phyloP scores from a whole-genome alignment of 2,329 filamentous ascomycete species.

The Meredithiella fracta region DNA sequence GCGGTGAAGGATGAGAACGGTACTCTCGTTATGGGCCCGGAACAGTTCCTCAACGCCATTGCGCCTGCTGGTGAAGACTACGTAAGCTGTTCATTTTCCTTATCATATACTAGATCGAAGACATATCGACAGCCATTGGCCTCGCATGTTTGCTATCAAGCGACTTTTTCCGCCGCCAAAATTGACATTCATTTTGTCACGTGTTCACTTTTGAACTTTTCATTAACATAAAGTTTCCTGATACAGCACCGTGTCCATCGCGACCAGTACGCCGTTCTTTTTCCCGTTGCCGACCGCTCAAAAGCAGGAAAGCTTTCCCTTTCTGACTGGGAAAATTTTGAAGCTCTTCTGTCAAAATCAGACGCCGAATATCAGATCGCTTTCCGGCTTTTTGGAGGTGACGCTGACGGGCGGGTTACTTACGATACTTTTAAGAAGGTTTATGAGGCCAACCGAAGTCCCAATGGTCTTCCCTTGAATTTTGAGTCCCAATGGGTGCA shows the following conservation, averaged over 20 bases:
- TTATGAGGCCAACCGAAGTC: slow-evolving; percentile 79
- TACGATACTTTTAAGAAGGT: slow-evolving; percentile 74
- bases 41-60: slow-evolving; percentile 84
- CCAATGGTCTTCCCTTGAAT: slow-evolving; percentile 76
- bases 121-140: not conserved
- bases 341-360: slow-evolving; percentile 82
- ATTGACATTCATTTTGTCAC: not conserved
- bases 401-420: slow-evolving; percentile 69
- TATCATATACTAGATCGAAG: not conserved
- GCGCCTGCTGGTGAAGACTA: slow-evolving; percentile 79
- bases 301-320: slow-evolving; percentile 57
- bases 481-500: slow-evolving; percentile 96
- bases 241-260: slow-evolving; percentile 93
- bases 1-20: slow-evolving; percentile 61
- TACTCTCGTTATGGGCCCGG: slow-evolving; percentile 62
- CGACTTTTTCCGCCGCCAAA: not conserved
- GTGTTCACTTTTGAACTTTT: not conserved
- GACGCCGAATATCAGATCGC: slow-evolving; percentile 98
- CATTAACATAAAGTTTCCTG: slow-evolving; percentile 10
- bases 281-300: slow-evolving; percentile 72
- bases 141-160: not conserved
- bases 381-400: slow-evolving; percentile 86
- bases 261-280: slow-evolving; percentile 88
- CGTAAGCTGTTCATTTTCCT: slow-evolving; percentile 38
- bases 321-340: slow-evolving; percentile 80